Evolutionary conservation across 495 filamentous ascomycete genomes (phyloP), one percentile per base, ranked within the genome.

Genomic region (Penicillium antarcticum): DNA sequence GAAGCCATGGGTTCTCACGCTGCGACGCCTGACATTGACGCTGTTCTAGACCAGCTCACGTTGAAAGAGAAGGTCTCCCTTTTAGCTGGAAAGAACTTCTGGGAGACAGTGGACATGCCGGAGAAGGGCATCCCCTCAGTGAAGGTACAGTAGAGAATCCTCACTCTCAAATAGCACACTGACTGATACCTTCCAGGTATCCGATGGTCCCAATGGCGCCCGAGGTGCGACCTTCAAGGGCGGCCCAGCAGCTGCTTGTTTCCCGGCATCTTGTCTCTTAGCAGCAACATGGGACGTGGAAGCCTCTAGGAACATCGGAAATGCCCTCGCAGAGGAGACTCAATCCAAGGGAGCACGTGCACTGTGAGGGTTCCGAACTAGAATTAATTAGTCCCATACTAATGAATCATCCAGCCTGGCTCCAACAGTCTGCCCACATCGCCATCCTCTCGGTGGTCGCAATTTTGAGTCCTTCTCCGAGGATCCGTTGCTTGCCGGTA

Each of bases 381-480:
- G 4, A 12, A 13, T 23, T 10, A 18, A 39, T 24, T 12, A 41
- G 12, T 8, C 2, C 11, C 3, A 23, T 41, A 4, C 38, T 41
- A 21, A 41, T n/a, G 13, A 23, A 2, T 76, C 81, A 39, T 73
- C 79, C 7, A 72, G 86, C 33, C 71, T 87, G n/a, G 85, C 80
- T 2, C 85, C 85, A 18, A 87, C 84, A 2, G 77, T 87, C 52
- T 87, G 83, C 59, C 80, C 84, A 57, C 84, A 86, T 42, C 75
- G 85, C 29, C 74, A 75, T 4, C 85, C 85, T 0, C 73, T 87
- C 1, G 84, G 82, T 6, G 85, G 85, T n/a, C 73, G 85, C 50
- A 80, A 80, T 42, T 88, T 87, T 52, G 85, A 88, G 65, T 80
- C 76, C 13, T 76, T 87, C 17, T 85, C 82, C 1, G 85, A 87